Conservation (phyloP, 139 green algal species). For the Cymbomonas tetramitiformis region DNA sequence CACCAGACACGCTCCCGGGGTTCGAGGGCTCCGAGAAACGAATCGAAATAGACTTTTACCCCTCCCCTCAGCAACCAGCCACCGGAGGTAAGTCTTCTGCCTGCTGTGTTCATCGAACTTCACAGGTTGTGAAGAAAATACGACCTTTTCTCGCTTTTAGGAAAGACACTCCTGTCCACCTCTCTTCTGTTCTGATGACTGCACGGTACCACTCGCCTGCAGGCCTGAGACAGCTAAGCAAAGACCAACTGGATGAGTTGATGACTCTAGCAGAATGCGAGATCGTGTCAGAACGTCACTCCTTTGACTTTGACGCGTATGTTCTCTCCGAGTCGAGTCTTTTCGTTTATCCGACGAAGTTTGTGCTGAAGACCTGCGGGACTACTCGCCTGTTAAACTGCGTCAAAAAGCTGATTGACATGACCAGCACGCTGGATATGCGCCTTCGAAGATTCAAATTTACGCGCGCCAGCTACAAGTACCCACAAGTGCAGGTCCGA, state of each 20-base stretch:
- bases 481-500: conserved; percentile 68
- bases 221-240: conserved; percentile 20
- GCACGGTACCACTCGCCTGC: not conserved
- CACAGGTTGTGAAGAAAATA: not conserved
- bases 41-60: conserved; percentile 67
- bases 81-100: not conserved
- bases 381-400: conserved; percentile 77
- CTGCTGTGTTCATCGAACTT: not conserved
- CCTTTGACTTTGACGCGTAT: conserved; percentile 79
- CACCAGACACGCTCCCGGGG: too few species aligned
- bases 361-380: conserved; percentile 96
- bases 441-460: conserved; percentile 55
- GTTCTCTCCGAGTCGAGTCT: conserved; percentile 87
- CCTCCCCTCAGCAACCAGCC: not conserved
- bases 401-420: conserved; percentile 57
- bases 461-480: conserved; percentile 81
- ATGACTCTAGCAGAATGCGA: conserved; percentile 61
- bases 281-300: conserved; percentile 71
- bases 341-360: conserved; percentile 82
- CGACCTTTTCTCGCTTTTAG: too few species aligned
- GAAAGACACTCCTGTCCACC: too few species aligned
- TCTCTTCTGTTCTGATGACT: not conserved
- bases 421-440: conserved; percentile 46
- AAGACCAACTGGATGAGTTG: conserved; percentile 22
- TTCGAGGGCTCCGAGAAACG: conserved; percentile 93